Evolutionary conservation across 192 early-diverging fungal genomes (phyloP), one percentile per base, ranked within the genome.

Genomic region (Diversispora epigaea): DNA sequence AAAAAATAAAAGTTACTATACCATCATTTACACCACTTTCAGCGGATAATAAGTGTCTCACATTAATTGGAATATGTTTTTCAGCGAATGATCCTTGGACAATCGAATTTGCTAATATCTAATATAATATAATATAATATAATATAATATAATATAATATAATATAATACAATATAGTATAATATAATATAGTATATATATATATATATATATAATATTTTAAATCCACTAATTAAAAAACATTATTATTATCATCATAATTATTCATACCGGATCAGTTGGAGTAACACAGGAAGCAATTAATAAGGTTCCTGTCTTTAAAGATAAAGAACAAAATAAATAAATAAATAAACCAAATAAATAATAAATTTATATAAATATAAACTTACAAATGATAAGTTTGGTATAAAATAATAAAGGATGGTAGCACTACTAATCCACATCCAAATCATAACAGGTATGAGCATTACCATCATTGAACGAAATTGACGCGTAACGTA

Each of bases 51-150:
- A 92, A 72, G 64, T 93, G 83, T 61, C 92, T 89, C 43, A 93
- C 79, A n/a, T 90, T 78, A 14, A 81, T 58, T 2, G 94, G 91
- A 43, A 98, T 90, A 66, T 93, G 89, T 58, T 88, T 85, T 77
- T 96, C 95, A n/a, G 96, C 94, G 86, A 95, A 98, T 45, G 87
- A 82, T 44, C 96, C 96, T 74, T 93, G 90, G 14, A 98, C 91
- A 19, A 98, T 91, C 0, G 93, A 92, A 82, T 94, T 97, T 63
- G 94, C 93, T 25, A 98, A 76, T 12, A 87, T 76, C 85, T 85
- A 25, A 21, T 68, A 15, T 11, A 50, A 19, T 41, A 65, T 6
- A 43, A 89, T 32, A 95, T 72, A 46, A 95, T 17, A 57, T 57
- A 25, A 32, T 55, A 15, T 15, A n/a, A 55, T 55, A n/a, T n/a